Base-by-base conservation (phyloP, 768 basidiomycete species). In the Lactifluus pinguis region DNA sequence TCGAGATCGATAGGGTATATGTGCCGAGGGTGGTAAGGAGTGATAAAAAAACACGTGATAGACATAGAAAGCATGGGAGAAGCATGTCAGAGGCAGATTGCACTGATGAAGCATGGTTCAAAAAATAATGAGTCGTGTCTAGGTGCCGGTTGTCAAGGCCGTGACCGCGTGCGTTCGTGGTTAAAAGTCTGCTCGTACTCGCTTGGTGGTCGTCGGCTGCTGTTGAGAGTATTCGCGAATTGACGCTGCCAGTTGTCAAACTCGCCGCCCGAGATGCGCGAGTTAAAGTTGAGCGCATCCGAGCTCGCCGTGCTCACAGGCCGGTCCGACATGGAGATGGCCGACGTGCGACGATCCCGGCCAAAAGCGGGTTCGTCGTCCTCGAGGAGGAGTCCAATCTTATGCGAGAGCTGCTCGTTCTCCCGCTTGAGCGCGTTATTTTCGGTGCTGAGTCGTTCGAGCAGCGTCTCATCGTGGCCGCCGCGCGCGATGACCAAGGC, bases 321-420 rank as follows among this genome's bases (percentile, higher is more conserved):
- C 36, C 81, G 81, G 59, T 76, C 79, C 4, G 76, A 75, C 47
- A 79, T 72, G 21, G 75, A 76, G 49, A 80, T 73, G 39, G 80
- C 80, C 9, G 87, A 89, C 62, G 85, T 74, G 29, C 85, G 86
- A 34, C 74, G 72, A 19, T 79, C 80, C 51, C 77, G 76, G 34
- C 83, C 83, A 68, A 86, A 91, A 3, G 81, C 76, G 21, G 87
- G 82, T 66, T 89, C 87, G 67, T 92, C 90, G 48, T 89, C 91
- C 68, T 93, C 91, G 55, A 95, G 81, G 15, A 95, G 78, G 50
- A 95, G 79, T 59, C 85, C 88, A 67, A 95, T 92, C 79, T 92
- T 93, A 71, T 91, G 90, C n/a, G 87, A 86, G 48, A 94, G 80
- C 66, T 92, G 85, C 69, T 90, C 87, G 71, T 94, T 94, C 73